These are phyloP conservation scores for Mortierella sp. DNA, from an alignment of 371 early-diverging fungal genomes.

Conservation along the genomic window DNA sequence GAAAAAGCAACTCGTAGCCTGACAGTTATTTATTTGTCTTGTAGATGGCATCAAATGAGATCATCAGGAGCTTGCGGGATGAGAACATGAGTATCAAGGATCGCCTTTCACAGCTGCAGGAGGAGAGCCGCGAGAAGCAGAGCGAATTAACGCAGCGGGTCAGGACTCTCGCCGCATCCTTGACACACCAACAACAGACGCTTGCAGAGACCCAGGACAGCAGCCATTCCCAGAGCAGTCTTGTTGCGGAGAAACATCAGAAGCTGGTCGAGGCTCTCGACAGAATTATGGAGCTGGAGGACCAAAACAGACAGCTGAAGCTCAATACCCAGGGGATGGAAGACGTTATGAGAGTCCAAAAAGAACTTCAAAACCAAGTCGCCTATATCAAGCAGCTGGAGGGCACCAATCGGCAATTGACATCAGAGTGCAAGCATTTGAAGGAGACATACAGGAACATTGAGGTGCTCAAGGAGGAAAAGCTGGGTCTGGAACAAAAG, in stretches of 20 bases:
- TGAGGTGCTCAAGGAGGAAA: slow-evolving; percentile 57
- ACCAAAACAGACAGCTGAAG: slow-evolving; percentile 44
- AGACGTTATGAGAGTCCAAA: slow-evolving; percentile 38
- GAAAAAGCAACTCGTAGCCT: not conserved
- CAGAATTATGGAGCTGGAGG: slow-evolving; percentile 45
- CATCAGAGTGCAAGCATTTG: slow-evolving; percentile 54
- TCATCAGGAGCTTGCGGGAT: slow-evolving; percentile 42
- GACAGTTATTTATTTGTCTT: not conserved
- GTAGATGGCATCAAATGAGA: slow-evolving; percentile 40
- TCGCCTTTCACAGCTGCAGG: slow-evolving; percentile 29
- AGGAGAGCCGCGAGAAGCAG: slow-evolving; percentile 41
- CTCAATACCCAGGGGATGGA: slow-evolving; percentile 33
- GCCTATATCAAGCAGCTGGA: slow-evolving; percentile 53
- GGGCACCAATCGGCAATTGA: slow-evolving; percentile 54
- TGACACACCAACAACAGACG: slow-evolving; percentile 35
- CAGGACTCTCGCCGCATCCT: slow-evolving; percentile 32
- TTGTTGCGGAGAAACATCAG: slow-evolving; percentile 41
- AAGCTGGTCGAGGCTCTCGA: slow-evolving; percentile 37
- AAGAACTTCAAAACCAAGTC: slow-evolving; percentile 51
- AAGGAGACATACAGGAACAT: slow-evolving; percentile 58
- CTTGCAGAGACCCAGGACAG: slow-evolving; percentile 31
- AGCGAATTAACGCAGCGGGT: slow-evolving; percentile 39
- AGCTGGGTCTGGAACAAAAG: slow-evolving; percentile 42
- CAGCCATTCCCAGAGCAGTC: slow-evolving; percentile 40
- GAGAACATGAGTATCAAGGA: slow-evolving; percentile 48